These are phyloP conservation scores for Mycena maculata DNA, from an alignment of 768 basidiomycete species.

Conservation along the genomic window DNA sequence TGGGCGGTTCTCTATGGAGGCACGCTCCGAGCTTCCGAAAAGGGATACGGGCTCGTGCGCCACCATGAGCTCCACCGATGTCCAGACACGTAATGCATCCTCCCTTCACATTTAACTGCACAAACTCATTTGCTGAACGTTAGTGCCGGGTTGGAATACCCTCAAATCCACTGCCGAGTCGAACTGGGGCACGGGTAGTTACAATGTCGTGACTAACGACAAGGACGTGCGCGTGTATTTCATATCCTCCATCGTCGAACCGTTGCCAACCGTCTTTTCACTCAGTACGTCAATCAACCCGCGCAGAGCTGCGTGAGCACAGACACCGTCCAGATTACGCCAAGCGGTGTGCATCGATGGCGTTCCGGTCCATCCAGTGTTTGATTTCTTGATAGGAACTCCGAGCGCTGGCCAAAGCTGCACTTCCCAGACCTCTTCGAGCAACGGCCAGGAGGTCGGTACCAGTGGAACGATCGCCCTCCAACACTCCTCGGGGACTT, in stretches of 20 bases:
- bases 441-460: not conserved
- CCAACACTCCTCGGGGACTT: not conserved
- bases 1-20: not conserved
- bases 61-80: conserved; percentile 8
- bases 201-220: not conserved
- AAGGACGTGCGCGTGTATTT: not conserved
- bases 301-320: not conserved
- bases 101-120: not conserved
- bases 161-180: conserved; percentile 14
- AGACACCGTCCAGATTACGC: not conserved
- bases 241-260: not conserved
- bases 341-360: not conserved
- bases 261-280: not conserved
- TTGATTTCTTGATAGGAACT: too few relatives aligned
- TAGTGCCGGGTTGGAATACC: conserved; percentile 25
- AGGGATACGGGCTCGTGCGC: not conserved
- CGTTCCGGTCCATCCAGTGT: too few relatives aligned
- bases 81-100: not conserved
- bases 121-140: not conserved
- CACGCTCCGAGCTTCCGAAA: too few relatives aligned
- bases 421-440: not conserved
- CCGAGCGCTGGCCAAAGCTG: not conserved
- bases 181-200: not conserved
- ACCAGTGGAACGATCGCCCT: not conserved
- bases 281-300: not conserved